phyloP scores from a whole-genome alignment of 345 rosid genomes.

The Dovyalis caffra region DNA sequence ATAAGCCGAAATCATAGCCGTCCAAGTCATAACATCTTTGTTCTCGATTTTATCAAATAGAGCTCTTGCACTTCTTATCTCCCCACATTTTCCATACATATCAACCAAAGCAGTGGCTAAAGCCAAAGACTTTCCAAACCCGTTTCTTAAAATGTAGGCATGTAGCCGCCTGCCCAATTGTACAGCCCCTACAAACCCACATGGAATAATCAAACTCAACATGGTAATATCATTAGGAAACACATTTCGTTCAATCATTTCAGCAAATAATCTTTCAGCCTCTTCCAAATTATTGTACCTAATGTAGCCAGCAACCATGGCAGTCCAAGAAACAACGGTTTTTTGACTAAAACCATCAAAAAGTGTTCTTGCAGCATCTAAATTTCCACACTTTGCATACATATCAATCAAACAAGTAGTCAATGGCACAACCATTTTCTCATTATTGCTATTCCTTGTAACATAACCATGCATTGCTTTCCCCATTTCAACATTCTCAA shows the following conservation, averaged over 20 bases:
- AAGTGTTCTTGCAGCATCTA: slow-evolving; percentile 30
- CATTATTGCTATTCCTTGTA: slow-evolving; percentile 32
- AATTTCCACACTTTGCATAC: slow-evolving; percentile 69
- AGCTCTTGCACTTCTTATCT: slow-evolving; percentile 32
- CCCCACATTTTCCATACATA: slow-evolving; percentile 51
- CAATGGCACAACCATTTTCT: slow-evolving; percentile 28
- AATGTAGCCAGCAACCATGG: slow-evolving; percentile 46
- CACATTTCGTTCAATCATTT: slow-evolving; percentile 35
- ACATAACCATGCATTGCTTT: slow-evolving; percentile 41
- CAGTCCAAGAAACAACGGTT: slow-evolving; percentile 47
- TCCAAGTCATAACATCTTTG: slow-evolving; percentile 39
- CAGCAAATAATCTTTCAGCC: slow-evolving; percentile 31
- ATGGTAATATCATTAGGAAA: slow-evolving; percentile 44
- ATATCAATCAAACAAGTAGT: slow-evolving; percentile 71
- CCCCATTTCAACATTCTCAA: slow-evolving; percentile 26
- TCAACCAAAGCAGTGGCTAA: slow-evolving; percentile 40
- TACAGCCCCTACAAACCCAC: slow-evolving; percentile 35
- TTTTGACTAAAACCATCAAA: slow-evolving; percentile 35
- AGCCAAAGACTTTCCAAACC: slow-evolving; percentile 20
- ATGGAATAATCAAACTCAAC: slow-evolving; percentile 38
- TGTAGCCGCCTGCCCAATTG: slow-evolving; percentile 43
- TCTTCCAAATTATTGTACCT: slow-evolving; percentile 26
- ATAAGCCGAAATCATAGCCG: slow-evolving; percentile 41
- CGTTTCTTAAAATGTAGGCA: slow-evolving; percentile 34
- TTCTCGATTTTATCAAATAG: slow-evolving; percentile 32